These are phyloP conservation scores for Diatrype stigma DNA, from an alignment of 2,329 filamentous ascomycete genomes.

Conservation along the genomic window DNA sequence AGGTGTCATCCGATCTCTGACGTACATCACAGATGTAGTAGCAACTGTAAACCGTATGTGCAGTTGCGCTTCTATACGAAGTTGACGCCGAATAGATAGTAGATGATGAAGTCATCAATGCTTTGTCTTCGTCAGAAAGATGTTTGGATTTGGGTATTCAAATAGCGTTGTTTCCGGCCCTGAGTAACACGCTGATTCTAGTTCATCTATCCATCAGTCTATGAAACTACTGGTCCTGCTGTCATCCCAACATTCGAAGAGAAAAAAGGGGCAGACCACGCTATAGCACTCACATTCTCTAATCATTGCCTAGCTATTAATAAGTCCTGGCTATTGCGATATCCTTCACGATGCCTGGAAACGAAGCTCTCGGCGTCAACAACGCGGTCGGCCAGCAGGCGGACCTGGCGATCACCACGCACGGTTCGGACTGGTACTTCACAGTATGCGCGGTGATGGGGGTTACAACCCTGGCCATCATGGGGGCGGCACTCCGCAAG, in stretches of 20 bases:
- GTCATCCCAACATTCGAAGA: not conserved
- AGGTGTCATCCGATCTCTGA: not conserved
- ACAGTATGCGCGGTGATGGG: constrained; percentile 58
- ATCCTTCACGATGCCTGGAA: constrained; percentile 27
- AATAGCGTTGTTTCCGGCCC: not conserved
- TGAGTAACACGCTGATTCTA: not conserved
- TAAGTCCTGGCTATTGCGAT: not conserved
- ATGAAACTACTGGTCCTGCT: too few relatives aligned
- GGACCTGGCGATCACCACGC: constrained; percentile 54
- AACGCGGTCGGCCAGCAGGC: constrained; percentile 43
- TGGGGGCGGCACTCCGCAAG: constrained; percentile 49
- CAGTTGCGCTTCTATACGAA: not conserved
- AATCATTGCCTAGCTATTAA: not conserved
- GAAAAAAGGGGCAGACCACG: not conserved
- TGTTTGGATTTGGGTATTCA: not conserved
- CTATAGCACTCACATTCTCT: too few relatives aligned
- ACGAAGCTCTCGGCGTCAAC: constrained; percentile 44
- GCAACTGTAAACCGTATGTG: not conserved
- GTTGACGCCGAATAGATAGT: not conserved
- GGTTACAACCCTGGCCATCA: constrained; percentile 46
- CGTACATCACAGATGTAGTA: not conserved
- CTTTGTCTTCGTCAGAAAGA: too few relatives aligned
- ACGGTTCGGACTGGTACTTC: constrained; percentile 61
- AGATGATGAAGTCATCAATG: not conserved
- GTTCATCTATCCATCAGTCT: too few relatives aligned